Conservation (phyloP, 805 yeast species). For the Tetrapisispora arboricola region DNA sequence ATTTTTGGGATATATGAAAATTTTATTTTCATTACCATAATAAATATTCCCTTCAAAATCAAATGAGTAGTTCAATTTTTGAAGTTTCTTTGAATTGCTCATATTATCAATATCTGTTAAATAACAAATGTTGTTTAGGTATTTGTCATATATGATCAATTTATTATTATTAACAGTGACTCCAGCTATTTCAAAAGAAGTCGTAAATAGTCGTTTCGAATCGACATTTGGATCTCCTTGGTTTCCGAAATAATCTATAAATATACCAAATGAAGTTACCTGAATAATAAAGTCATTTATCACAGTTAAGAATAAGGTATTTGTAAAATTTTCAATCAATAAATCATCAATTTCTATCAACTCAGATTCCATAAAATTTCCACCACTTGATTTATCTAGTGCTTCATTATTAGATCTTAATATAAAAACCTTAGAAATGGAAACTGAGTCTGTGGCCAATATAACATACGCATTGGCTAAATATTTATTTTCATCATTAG, state of each 20-base stretch:
- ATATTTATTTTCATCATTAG: neutral
- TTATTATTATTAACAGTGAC: conserved; percentile 3
- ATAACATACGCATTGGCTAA: conserved; percentile 6
- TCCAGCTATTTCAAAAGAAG: conserved; percentile 10
- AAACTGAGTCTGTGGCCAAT: conserved; percentile 7
- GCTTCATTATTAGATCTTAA: conserved; percentile 4
- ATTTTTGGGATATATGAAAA: neutral
- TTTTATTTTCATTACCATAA: neutral
- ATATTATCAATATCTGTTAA: neutral
- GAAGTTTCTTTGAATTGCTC: neutral
- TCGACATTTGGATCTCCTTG: too few species aligned
- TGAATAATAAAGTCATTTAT: conserved; percentile 11
- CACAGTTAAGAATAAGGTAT: conserved; percentile 7
- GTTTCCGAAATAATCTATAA: conserved; percentile 5
- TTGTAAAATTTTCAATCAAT: conserved; percentile 5
- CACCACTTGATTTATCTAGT: neutral
- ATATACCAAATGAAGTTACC: conserved; percentile 7
- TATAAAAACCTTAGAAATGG: conserved; percentile 5
- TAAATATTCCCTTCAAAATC: neutral
- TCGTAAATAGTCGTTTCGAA: neutral
- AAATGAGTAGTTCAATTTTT: neutral
- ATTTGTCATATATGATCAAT: conserved; percentile 6
- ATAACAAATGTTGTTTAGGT: neutral
- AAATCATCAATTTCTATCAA: conserved; percentile 15
- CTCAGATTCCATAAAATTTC: neutral